Base-by-base conservation (phyloP, 2,329 filamentous ascomycete species). In the Cadophora gregata region DNA sequence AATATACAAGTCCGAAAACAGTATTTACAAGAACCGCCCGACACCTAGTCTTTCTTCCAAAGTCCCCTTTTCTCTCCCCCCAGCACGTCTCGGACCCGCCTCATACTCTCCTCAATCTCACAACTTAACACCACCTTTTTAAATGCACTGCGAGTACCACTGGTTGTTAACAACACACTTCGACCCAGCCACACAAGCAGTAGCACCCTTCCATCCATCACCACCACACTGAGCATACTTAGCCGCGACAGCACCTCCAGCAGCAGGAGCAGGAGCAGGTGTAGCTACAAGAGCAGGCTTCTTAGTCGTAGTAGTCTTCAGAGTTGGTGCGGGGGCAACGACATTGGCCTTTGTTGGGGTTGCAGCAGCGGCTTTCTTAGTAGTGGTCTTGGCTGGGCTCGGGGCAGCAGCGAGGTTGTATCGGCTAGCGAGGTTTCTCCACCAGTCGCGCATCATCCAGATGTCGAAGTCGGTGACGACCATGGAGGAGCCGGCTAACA, bases 391-490 rank as follows among this genome's bases (percentile, higher is more conserved):
- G 12, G 38, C 16, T 16, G 14, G 38, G 6, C 38, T 42, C 14
- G 42, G n/a, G n/a, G 14, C 42, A 21, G 42, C n/a, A 21, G 19
- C 42, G 42, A 64, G 29, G 19, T 48, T 62, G 31, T 65, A 68
- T 42, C 67, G 47, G 24, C 31, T 47, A 24, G 59, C 59, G 47
- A 78, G 62, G 64, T 79, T 75, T 69, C 76, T 77, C 81, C 81
- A 83, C 80, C 81, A 83, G 71, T 83, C 80, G 1, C 81, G 73
- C 56, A 80, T 72, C 81, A 83, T 83, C 82, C 82, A 83, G 24
- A 79, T 80, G 62, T 83, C 81, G 59, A 84, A 84, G 50, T 84
- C 81, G 2, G 81, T 84, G 24, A 83, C 77, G 56, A 77, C 66
- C 24, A 71, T 75, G 0, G 82, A 75, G 55, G 78, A 79, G 4